A percentile compares a stretch with the other conserved stretches of the same genome.
These are phyloP conservation scores for Sclerotinia glacialis DNA, from an alignment of 2,329 filamentous ascomycete species.

Conservation along the genomic window DNA sequence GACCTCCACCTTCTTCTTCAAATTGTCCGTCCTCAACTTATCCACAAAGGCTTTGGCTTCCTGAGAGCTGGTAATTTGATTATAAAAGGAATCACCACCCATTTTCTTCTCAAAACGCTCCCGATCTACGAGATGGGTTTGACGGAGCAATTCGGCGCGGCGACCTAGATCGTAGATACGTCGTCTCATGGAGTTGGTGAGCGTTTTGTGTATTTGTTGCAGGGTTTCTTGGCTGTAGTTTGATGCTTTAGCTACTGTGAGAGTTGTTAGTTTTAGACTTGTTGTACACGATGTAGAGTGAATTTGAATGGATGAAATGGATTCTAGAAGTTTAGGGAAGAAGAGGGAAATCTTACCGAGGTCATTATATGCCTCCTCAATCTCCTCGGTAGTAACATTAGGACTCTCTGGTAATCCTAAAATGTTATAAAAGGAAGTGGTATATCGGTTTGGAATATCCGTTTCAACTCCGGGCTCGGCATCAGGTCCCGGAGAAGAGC, in stretches of 20 bases:
- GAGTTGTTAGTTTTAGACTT: not conserved
- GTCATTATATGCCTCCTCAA: not conserved
- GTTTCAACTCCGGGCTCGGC: not conserved
- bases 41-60: not conserved
- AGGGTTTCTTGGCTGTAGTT: not conserved
- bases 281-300: not conserved
- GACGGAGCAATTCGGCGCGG: not conserved
- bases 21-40: not conserved
- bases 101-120: not conserved
- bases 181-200: not conserved
- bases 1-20: not conserved
- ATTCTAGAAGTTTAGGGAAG: not conserved
- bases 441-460: not conserved
- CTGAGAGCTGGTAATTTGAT: not conserved
- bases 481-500: not conserved
- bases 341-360: not conserved
- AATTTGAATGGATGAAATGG: not conserved
- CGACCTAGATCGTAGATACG: not conserved
- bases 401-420: constrained; percentile 1
- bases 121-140: not conserved
- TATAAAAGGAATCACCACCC: not conserved
- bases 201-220: not conserved
- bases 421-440: not conserved
- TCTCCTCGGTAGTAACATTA: not conserved
- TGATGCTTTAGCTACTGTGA: not conserved